Percentiles rank a stretch among this genome's conserved stretches.
phyloP scores from a whole-genome alignment of 352 stramenopile species.

The Pythium utonaiense region DNA sequence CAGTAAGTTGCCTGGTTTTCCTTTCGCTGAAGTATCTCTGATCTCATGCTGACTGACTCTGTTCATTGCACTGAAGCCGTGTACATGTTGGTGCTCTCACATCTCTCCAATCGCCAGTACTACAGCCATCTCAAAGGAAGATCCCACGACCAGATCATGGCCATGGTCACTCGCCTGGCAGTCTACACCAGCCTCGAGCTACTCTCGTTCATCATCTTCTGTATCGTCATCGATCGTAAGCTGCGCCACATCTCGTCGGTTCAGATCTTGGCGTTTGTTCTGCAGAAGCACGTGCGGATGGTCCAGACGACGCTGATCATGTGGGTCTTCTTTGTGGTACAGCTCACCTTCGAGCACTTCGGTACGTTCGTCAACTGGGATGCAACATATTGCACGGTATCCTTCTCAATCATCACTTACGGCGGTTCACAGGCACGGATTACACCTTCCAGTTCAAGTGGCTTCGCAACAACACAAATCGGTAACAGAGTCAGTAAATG shows the following conservation, averaged over 20 bases:
- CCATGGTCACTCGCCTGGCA: background rate
- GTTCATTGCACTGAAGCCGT: too few species aligned
- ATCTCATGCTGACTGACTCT: too few species aligned
- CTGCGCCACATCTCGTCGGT: background rate
- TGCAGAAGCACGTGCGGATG: background rate
- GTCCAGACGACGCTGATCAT: background rate
- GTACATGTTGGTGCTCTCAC: background rate
- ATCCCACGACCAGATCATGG: background rate
- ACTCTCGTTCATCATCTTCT: background rate
- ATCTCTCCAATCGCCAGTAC: background rate
- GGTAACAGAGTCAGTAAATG: too few species aligned
- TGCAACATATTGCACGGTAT: too few species aligned
- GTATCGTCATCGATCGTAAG: background rate
- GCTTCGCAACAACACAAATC: background rate
- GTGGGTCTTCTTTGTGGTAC: background rate
- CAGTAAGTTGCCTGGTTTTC: constrained; percentile 20
- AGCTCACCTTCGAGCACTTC: background rate
- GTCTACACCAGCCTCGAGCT: background rate
- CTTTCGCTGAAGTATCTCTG: too few species aligned
- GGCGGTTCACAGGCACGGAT: background rate
- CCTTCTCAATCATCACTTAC: too few species aligned
- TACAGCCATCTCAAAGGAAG: background rate
- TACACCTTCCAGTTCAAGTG: background rate
- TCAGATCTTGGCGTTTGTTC: background rate
- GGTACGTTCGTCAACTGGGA: background rate